Base-by-base conservation (phyloP, 176 grass and related monocot genomes). In the Hordeum marinum region DNA sequence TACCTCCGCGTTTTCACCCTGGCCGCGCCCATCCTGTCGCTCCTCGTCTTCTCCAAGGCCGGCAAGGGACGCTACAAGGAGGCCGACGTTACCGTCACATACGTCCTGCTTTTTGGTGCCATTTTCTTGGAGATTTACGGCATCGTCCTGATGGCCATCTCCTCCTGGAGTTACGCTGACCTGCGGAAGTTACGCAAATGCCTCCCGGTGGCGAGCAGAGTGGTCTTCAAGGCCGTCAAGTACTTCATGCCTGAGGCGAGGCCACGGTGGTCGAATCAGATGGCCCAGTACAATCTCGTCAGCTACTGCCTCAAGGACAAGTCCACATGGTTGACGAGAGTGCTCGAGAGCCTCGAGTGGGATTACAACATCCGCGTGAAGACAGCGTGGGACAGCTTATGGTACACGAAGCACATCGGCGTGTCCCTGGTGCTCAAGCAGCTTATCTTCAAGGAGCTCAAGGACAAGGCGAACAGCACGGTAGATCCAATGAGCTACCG, bases 281-380 rank as follows among this genome's bases (percentile, higher is more conserved):
- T 86, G 42, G 41, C 84, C 15, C 84, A 72, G 35, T 59, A 80
- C 67, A 86, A 77, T 43, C 63, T 86, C 13, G 62, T 86, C 17
- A 80, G 15, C 35, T 86, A 74, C 50, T 79, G 63, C 24, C 24
- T 86, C 4, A 11, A 41, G 26, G 85, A 87, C 61, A n/a, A 80
- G 34, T 21, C 63, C 4, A 54, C 42, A 14, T n/a, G 63, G 46
- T 5, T 46, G 48, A 80, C 39, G 31, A 58, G 25, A 11, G 11
- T 10, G 21, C 35, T 87, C 29, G 75, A 87, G 84, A 41, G 40
- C 6, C 78, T 81, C 64, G 72, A 82, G 43, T 82, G 80, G 80
- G 48, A 36, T 9, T 63, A 68, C 63, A 82, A 82, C 66, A 2
- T 82, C 65, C 65, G 73, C 26, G 71, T 61, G 3, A 87, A 87